These are phyloP conservation scores for Apiotrichum brassicae DNA, from an alignment of 1,284 basidiomycete species.

Conservation along the genomic window DNA sequence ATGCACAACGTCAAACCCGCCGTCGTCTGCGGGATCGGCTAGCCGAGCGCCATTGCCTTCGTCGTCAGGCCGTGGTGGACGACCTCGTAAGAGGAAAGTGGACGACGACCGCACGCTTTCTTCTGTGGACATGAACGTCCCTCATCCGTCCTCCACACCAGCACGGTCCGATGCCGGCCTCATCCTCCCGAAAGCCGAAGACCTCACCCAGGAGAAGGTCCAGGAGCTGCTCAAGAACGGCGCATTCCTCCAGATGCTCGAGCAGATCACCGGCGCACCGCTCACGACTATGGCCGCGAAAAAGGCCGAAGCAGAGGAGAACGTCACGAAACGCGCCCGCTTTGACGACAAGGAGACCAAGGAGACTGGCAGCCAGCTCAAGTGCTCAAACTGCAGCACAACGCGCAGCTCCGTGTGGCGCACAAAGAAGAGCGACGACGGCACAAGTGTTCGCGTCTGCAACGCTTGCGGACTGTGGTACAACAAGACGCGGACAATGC, in stretches of 20 bases:
- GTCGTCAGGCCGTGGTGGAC: neutral
- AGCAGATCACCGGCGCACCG: slow-evolving; percentile 26
- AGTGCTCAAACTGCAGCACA: slow-evolving; percentile 42
- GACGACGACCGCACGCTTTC: neutral
- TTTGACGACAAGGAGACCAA: neutral
- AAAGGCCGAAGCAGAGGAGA: slow-evolving; percentile 6
- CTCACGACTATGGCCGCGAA: neutral
- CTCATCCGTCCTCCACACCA: neutral
- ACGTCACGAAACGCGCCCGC: slow-evolving; percentile 4
- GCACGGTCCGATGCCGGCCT: neutral
- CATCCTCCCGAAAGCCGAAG: slow-evolving; percentile 17
- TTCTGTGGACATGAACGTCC: neutral
- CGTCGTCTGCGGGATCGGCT: slow-evolving; percentile 2
- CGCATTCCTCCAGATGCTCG: slow-evolving; percentile 34
- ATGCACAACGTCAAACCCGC: neutral
- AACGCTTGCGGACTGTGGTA: slow-evolving; percentile 47
- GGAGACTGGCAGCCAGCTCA: slow-evolving; percentile 7
- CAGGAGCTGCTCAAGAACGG: slow-evolving; percentile 29
- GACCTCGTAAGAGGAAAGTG: neutral
- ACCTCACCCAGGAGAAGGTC: slow-evolving; percentile 37
- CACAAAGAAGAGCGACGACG: slow-evolving; percentile 36
- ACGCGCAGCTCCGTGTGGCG: slow-evolving; percentile 43
- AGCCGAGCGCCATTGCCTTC: neutral
- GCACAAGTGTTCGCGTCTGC: slow-evolving; percentile 35
- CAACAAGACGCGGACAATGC: slow-evolving; percentile 40